Conservation (phyloP, 371 early-diverging fungal species). For the Mortierella sp. region DNA sequence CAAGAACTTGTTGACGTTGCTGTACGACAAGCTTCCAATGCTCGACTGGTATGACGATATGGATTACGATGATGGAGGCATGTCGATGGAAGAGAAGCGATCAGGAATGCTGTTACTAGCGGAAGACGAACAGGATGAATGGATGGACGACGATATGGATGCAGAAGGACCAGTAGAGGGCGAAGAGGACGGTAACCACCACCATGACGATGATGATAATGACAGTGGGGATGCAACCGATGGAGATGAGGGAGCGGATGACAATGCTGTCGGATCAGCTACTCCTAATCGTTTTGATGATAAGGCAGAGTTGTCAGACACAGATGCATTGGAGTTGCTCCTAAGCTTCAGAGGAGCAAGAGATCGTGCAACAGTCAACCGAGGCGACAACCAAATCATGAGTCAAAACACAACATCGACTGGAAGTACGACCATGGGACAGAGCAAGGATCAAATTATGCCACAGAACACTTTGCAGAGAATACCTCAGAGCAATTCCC, state of each 20-base stretch:
- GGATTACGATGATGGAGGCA: neutral
- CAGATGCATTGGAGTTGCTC: no score
- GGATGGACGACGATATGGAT: constrained; percentile 22
- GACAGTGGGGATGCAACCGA: neutral
- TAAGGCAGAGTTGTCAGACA: no score
- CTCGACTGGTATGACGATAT: constrained; percentile 27
- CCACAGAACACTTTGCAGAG: no score
- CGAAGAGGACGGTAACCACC: neutral
- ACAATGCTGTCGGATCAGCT: neutral
- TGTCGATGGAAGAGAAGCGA: neutral
- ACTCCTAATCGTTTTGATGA: no score
- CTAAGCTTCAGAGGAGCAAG: no score
- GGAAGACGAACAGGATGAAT: constrained; percentile 18
- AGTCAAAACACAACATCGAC: no score
- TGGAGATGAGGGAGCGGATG: no score
- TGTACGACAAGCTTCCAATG: constrained; percentile 32
- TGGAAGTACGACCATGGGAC: no score
- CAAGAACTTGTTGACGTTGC: constrained; percentile 33
- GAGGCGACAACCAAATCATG: no score
- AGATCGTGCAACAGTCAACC: no score
- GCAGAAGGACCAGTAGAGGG: constrained; percentile 14
- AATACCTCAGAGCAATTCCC: no score
- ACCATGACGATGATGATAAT: neutral
- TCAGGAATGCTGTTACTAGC: constrained; percentile 1
- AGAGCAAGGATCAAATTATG: no score